Percentiles rank a stretch among this genome's conserved stretches.
phyloP scores from a whole-genome alignment of 306 rosid species.

The Prunus armeniaca region DNA sequence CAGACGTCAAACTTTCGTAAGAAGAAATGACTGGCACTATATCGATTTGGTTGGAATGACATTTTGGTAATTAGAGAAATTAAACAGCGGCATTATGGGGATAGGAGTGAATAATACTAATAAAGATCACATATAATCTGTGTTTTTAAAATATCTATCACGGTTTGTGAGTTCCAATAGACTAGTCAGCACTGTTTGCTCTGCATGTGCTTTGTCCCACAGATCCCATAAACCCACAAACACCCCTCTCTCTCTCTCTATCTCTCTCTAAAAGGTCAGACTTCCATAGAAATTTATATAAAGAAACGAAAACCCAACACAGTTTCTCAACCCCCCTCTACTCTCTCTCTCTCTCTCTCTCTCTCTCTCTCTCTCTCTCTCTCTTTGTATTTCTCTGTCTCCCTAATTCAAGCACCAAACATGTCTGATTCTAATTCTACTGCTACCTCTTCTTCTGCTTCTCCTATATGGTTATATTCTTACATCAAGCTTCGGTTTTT shows the following conservation, averaged over 20 bases:
- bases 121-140: not conserved
- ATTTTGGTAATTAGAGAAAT: not conserved
- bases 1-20: not conserved
- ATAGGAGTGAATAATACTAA: not conserved
- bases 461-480: slow-evolving; percentile 53
- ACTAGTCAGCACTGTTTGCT: slow-evolving; percentile 25
- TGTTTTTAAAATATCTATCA: slow-evolving; percentile 20
- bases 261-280: slow-evolving; percentile 26
- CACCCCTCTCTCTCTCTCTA: slow-evolving; percentile 17
- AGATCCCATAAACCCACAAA: slow-evolving; percentile 15
- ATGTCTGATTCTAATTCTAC: slow-evolving; percentile 34
- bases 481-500: slow-evolving; percentile 68
- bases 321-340: slow-evolving; percentile 13
- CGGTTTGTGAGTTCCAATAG: slow-evolving; percentile 22
- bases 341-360: not conserved
- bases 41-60: too few relatives aligned
- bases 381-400: not conserved
- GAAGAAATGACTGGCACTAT: not conserved
- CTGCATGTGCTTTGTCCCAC: slow-evolving; percentile 46
- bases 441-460: slow-evolving; percentile 44
- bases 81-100: not conserved
- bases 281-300: slow-evolving; percentile 9
- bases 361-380: not conserved
- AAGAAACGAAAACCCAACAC: slow-evolving; percentile 24
- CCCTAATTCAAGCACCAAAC: slow-evolving; percentile 23